phyloP scores from a whole-genome alignment of 2,329 filamentous ascomycete species.

The Arthrobotrys entomopaga region DNA sequence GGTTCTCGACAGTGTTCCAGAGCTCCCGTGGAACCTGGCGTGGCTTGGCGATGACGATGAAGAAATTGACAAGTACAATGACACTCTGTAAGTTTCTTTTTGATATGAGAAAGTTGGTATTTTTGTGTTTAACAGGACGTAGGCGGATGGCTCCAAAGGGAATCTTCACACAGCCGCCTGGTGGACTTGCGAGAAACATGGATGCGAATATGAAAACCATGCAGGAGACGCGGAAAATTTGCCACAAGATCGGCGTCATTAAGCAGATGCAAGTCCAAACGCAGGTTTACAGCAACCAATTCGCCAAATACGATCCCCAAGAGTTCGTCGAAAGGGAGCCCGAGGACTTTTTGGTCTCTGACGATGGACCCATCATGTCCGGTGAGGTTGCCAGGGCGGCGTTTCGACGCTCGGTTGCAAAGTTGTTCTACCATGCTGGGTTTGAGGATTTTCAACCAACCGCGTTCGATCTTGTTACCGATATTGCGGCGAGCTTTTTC shows the following conservation, averaged over 20 bases:
- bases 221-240: constrained; percentile 95
- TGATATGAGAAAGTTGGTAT: background rate
- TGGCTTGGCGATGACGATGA: constrained; percentile 93
- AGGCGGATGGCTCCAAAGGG: constrained; percentile 75
- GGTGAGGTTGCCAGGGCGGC: constrained; percentile 83
- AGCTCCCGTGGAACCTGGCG: constrained; percentile 78
- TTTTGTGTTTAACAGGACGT: constrained; percentile 14
- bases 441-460: constrained; percentile 98
- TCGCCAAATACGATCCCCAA: constrained; percentile 92
- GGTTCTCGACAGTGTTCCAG: constrained; percentile 82
- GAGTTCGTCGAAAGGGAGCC: constrained; percentile 88
- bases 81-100: constrained; percentile 71
- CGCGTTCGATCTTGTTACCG: constrained; percentile 87
- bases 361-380: constrained; percentile 87
- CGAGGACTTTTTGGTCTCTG: constrained; percentile 86
- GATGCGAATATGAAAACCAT: constrained; percentile 93
- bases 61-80: constrained; percentile 85
- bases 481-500: constrained; percentile 90
- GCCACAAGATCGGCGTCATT: constrained; percentile 94
- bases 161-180: constrained; percentile 78
- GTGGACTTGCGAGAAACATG: constrained; percentile 79
- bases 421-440: constrained; percentile 93
- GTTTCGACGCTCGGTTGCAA: constrained; percentile 87
- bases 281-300: constrained; percentile 97
- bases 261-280: constrained; percentile 99